Conservation (phyloP, 495 filamentous ascomycete species). For the Chaetomium tenue region DNA sequence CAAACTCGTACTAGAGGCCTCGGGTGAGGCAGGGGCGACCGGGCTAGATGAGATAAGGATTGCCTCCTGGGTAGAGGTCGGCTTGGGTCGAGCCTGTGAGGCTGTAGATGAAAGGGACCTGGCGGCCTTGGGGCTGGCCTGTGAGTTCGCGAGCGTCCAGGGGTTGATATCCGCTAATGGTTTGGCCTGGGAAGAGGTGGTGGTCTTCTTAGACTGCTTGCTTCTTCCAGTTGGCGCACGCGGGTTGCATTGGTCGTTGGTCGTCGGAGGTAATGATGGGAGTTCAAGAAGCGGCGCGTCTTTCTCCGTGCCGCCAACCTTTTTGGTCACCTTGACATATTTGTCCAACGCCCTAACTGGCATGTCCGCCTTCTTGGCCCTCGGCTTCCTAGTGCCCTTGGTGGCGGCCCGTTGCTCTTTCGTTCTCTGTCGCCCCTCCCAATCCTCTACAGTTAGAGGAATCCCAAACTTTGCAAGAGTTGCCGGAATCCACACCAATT, state of each 20-base stretch:
- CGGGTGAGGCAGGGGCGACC: constrained; percentile 29
- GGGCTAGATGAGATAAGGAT: constrained; percentile 50
- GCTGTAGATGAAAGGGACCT: constrained; percentile 23
- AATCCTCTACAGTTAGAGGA: constrained; percentile 70
- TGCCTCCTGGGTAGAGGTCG: constrained; percentile 27
- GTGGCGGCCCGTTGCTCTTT: constrained; percentile 37
- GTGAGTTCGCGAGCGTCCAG: constrained; percentile 48
- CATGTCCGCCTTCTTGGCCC: constrained; percentile 32
- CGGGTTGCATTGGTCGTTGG: constrained; percentile 14
- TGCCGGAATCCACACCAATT: constrained; percentile 72
- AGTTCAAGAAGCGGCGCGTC: background rate
- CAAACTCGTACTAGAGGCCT: constrained; percentile 12
- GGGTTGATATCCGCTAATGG: constrained; percentile 37
- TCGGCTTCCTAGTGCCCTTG: constrained; percentile 31
- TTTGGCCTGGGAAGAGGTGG: constrained; percentile 24
- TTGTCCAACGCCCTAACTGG: constrained; percentile 36
- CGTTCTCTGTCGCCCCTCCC: constrained; percentile 62
- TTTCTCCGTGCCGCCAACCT: constrained; percentile 8
- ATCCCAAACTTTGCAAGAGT: constrained; percentile 66
- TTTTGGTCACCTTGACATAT: constrained; percentile 44
- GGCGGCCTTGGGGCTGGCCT: constrained; percentile 36
- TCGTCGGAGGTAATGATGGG: constrained; percentile 19
- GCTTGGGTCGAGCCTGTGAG: constrained; percentile 8
- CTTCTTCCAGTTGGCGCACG: constrained; percentile 25
- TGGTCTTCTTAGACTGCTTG: constrained; percentile 36